Conservation (phyloP, 2,329 filamentous ascomycete species). For the Aspergillus pseudonomiae region DNA sequence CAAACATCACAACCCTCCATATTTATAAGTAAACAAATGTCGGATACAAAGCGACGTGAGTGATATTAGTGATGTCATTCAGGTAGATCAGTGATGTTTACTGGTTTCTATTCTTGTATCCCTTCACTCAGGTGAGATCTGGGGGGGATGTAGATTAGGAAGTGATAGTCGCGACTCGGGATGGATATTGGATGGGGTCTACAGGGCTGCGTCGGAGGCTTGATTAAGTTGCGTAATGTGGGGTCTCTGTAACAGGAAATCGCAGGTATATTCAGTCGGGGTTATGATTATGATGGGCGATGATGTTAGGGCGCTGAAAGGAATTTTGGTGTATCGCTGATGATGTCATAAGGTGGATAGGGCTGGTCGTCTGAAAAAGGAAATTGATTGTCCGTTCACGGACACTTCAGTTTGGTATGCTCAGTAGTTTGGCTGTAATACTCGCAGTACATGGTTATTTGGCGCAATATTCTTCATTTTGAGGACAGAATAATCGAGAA, state of each 20-base stretch:
- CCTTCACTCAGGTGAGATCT: no score
- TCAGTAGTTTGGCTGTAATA: no score
- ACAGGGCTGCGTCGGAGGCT: neutral
- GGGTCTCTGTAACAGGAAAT: neutral
- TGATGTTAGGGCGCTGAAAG: no score
- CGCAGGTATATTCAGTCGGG: no score
- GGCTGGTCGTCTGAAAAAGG: neutral
- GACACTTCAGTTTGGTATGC: neutral
- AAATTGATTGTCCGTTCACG: neutral
- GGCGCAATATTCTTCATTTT: no score
- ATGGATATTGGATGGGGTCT: neutral
- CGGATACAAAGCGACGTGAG: neutral
- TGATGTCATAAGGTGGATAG: neutral
- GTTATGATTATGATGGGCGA: no score
- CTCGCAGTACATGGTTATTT: no score
- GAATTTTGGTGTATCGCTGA: neutral
- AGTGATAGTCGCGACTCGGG: neutral
- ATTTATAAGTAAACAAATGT: neutral
- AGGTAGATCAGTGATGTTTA: neutral
- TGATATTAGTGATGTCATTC: neutral
- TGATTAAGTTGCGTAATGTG: neutral
- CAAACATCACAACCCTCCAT: neutral
- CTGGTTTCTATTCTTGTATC: neutral
- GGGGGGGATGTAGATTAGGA: neutral
- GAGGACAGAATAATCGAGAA: no score